These are phyloP conservation scores for Zopfia rhizophila DNA, from an alignment of 2,329 filamentous ascomycete species.

Conservation along the genomic window DNA sequence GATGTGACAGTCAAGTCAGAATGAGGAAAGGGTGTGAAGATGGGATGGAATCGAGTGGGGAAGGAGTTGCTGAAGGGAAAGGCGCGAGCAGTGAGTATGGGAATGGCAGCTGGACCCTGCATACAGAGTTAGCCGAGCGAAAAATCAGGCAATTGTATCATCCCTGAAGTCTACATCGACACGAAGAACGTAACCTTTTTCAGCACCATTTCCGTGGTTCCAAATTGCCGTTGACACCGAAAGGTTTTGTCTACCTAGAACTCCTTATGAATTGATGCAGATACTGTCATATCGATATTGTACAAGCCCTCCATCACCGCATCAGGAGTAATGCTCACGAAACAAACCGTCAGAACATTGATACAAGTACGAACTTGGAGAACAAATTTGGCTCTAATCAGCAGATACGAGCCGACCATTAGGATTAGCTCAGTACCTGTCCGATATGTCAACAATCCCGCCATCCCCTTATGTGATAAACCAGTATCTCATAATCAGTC, in stretches of 20 bases:
- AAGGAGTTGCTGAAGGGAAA: conserved; percentile 33
- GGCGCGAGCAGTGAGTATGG: background rate
- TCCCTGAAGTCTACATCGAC: too few species aligned
- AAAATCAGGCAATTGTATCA: too few species aligned
- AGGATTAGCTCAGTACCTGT: background rate
- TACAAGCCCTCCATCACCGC: conserved; percentile 31
- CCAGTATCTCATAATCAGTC: conserved; percentile 21
- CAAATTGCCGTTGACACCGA: too few species aligned
- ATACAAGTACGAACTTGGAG: too few species aligned
- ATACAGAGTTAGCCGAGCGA: too few species aligned
- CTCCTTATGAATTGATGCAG: conserved; percentile 26
- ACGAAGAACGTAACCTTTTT: too few species aligned
- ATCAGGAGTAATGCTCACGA: conserved; percentile 30
- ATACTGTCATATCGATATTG: conserved; percentile 26
- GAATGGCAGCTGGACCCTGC: too few species aligned
- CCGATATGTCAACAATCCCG: background rate
- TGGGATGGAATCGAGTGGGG: conserved; percentile 16
- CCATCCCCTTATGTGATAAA: background rate
- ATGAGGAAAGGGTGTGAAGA: conserved; percentile 30
- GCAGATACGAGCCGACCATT: background rate
- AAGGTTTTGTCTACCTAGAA: conserved; percentile 20
- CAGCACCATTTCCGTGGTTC: too few species aligned
- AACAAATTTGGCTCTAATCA: background rate
- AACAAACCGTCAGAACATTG: conserved; percentile 28
- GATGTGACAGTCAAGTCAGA: too few species aligned